A percentile compares a stretch with the other conserved stretches of the same genome.
Conservation (phyloP, 1,284 basidiomycete species). For the Tremellales sp. region DNA sequence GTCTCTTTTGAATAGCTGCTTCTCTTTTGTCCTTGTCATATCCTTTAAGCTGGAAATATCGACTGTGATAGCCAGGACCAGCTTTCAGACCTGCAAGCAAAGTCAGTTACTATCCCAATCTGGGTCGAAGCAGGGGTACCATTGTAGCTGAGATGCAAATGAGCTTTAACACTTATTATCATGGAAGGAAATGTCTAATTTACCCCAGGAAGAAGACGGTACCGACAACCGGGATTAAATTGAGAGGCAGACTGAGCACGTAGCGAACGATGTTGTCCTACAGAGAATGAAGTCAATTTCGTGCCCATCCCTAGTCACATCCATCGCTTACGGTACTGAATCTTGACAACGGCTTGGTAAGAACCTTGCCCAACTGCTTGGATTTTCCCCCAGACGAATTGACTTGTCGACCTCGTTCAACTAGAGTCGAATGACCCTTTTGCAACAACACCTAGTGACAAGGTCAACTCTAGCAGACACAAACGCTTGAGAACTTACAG, state of each 20-base stretch:
- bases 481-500: constrained; percentile 21
- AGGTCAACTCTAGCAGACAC: constrained; percentile 3
- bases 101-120: neutral
- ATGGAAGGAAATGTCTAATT: constrained; percentile 17
- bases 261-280: constrained; percentile 47
- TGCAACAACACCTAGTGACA: constrained; percentile 43
- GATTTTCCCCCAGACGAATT: constrained; percentile 24
- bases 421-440: constrained; percentile 46
- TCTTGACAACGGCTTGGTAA: constrained; percentile 44
- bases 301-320: neutral
- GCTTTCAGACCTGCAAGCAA: constrained; percentile 47
- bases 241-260: constrained; percentile 51
- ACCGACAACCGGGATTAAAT: constrained; percentile 64
- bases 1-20: constrained; percentile 50
- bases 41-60: constrained; percentile 67
- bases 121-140: constrained; percentile 33
- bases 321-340: constrained; percentile 32
- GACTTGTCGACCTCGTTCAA: constrained; percentile 46
- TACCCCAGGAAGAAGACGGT: constrained; percentile 59
- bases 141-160: constrained; percentile 27
- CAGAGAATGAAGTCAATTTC: neutral
- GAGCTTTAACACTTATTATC: constrained; percentile 1
- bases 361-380: constrained; percentile 43
- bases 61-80: constrained; percentile 60
- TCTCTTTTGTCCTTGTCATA: constrained; percentile 42